phyloP scores from a whole-genome alignment of 805 yeast species.

The Wickerhamomyces kurtzmanii region DNA sequence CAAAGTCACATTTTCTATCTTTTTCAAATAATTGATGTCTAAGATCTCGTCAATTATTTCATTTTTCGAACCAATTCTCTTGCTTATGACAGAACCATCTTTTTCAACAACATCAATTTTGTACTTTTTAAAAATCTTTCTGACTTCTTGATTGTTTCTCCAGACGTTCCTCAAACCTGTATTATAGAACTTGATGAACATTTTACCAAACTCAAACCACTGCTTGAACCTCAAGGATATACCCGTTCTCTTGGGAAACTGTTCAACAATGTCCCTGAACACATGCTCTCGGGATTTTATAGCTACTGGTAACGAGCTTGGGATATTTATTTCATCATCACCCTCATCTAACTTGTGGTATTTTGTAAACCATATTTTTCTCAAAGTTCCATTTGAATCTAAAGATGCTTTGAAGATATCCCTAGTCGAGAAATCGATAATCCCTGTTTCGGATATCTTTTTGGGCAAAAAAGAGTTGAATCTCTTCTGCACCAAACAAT shows the following conservation, averaged over 20 bases:
- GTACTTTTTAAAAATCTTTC: conserved; percentile 15
- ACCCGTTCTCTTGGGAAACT: conserved; percentile 15
- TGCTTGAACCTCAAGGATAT: conserved; percentile 22
- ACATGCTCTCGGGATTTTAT: conserved; percentile 17
- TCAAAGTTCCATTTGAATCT: too few relatives aligned
- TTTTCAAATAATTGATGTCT: conserved; percentile 15
- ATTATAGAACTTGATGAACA: conserved; percentile 41
- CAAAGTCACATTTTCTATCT: conserved; percentile 25
- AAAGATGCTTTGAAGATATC: too few relatives aligned
- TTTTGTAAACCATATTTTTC: too few relatives aligned
- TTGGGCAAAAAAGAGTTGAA: too few relatives aligned
- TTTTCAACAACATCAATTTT: conserved; percentile 16
- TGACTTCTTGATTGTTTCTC: conserved; percentile 26
- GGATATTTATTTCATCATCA: conserved; percentile 17
- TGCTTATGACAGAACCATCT: not conserved
- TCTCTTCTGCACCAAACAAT: too few relatives aligned
- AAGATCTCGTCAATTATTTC: conserved; percentile 13
- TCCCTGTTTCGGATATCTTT: too few relatives aligned
- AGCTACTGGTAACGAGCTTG: conserved; percentile 20
- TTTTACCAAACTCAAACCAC: conserved; percentile 32
- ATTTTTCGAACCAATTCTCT: conserved; percentile 5
- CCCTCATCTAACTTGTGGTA: too few relatives aligned
- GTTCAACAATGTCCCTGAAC: conserved; percentile 15
- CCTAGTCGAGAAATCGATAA: too few relatives aligned
- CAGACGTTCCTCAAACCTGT: conserved; percentile 49